Evolutionary conservation across 2,329 filamentous ascomycete species (phyloP).

Genomic region (Hypoxylon sp.): DNA sequence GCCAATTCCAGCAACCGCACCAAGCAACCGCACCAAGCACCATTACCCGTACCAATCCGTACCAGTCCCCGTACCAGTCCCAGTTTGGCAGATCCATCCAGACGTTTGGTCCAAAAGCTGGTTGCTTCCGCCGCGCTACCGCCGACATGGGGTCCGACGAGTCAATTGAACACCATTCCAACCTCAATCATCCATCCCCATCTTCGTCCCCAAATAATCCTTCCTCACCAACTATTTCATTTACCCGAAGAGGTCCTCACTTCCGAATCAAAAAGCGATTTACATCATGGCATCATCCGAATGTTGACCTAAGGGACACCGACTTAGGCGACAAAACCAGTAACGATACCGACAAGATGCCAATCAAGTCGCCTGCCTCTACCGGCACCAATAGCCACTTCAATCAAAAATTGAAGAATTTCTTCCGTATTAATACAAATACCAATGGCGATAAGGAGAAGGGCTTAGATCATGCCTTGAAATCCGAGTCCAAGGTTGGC

Average conservation of each 20-base stretch:
- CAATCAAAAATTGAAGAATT: conserved; percentile 78
- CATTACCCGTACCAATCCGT: neutral
- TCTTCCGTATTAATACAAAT: conserved; percentile 75
- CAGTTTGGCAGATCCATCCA: conserved; percentile 41
- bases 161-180: conserved; percentile 49
- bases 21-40: neutral
- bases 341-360: conserved; percentile 58
- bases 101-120: conserved; percentile 21
- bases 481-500: conserved; percentile 74
- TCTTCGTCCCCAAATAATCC: conserved; percentile 39
- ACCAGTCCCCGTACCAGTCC: conserved; percentile 33
- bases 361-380: conserved; percentile 68
- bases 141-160: conserved; percentile 48
- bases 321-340: conserved; percentile 41
- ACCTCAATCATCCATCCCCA: conserved; percentile 42
- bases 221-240: conserved; percentile 49
- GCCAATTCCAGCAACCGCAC: neutral
- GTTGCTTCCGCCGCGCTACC: conserved; percentile 40
- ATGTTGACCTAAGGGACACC: conserved; percentile 46
- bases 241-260: conserved; percentile 46
- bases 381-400: conserved; percentile 65
- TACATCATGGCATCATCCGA: conserved; percentile 56
- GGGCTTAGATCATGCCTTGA: conserved; percentile 55
- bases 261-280: conserved; percentile 55
- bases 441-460: conserved; percentile 58